Evolutionary conservation across 108 stramenopile species (phyloP).

Genomic region (Pseudonitzschia pungens): DNA sequence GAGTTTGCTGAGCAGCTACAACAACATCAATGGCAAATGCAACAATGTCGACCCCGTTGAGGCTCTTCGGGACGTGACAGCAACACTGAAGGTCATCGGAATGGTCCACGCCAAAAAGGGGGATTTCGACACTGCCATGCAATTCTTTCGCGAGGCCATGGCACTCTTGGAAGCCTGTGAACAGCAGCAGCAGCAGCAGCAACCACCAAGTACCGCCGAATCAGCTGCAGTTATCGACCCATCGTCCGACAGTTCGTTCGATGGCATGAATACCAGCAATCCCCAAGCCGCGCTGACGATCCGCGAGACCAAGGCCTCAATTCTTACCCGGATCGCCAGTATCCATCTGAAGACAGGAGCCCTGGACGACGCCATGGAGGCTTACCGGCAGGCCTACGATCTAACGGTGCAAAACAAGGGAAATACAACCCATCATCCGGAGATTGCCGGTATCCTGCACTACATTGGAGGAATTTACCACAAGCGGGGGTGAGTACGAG

Average conservation of each 20-base stretch:
- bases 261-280: too few species aligned
- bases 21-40: background rate
- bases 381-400: slow-evolving; percentile 78
- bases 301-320: slow-evolving; percentile 55
- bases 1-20: slow-evolving; percentile 11
- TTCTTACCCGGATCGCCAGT: slow-evolving; percentile 66
- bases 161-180: slow-evolving; percentile 48
- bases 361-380: slow-evolving; percentile 66
- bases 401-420: slow-evolving; percentile 56
- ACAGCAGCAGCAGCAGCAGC: too few species aligned
- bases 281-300: background rate
- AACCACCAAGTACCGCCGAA: too few species aligned
- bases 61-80: slow-evolving; percentile 65
- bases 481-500: slow-evolving; percentile 29
- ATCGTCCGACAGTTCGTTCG: too few species aligned
- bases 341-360: slow-evolving; percentile 72
- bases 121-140: slow-evolving; percentile 65
- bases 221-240: too few species aligned
- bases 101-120: slow-evolving; percentile 74
- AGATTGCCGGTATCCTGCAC: slow-evolving; percentile 73
- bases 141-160: slow-evolving; percentile 73
- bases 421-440: slow-evolving; percentile 62
- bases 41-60: slow-evolving; percentile 9
- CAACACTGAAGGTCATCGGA: slow-evolving; percentile 80
- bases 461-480: slow-evolving; percentile 78